phyloP scores from a whole-genome alignment of 2,329 filamentous ascomycete species.

The Monosporascus cannonballus region DNA sequence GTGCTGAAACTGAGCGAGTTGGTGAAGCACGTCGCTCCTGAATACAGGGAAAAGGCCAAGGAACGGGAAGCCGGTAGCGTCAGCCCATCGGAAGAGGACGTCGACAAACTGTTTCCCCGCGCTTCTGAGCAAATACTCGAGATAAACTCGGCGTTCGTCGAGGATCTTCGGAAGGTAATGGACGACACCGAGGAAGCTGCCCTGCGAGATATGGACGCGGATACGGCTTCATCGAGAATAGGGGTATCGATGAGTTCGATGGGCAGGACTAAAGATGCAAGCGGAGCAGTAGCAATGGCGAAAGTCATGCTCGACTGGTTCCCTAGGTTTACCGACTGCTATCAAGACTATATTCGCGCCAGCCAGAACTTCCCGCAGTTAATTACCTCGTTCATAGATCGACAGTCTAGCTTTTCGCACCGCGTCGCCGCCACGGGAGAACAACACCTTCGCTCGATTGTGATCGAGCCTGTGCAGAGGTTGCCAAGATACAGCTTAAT shows the following conservation, averaged over 20 bases:
- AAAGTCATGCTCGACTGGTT: slow-evolving; percentile 86
- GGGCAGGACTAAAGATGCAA: slow-evolving; percentile 59
- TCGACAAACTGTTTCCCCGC: slow-evolving; percentile 73
- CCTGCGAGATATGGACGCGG: slow-evolving; percentile 64
- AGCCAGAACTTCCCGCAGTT: slow-evolving; percentile 82
- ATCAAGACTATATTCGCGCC: slow-evolving; percentile 86
- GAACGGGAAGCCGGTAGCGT: slow-evolving; percentile 52
- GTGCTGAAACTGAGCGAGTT: slow-evolving; percentile 82
- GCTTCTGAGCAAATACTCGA: slow-evolving; percentile 76
- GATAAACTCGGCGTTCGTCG: slow-evolving; percentile 75
- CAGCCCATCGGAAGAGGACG: slow-evolving; percentile 65
- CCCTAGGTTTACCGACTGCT: slow-evolving; percentile 83
- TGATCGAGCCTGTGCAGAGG: slow-evolving; percentile 94
- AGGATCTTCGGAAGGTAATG: slow-evolving; percentile 68
- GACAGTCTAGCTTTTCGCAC: slow-evolving; percentile 75
- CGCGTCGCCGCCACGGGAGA: slow-evolving; percentile 79
- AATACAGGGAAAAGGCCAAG: slow-evolving; percentile 68
- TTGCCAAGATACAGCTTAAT: slow-evolving; percentile 91
- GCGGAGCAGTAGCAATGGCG: slow-evolving; percentile 71
- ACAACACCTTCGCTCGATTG: slow-evolving; percentile 79
- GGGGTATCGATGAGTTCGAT: slow-evolving; percentile 35
- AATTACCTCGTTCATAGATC: slow-evolving; percentile 72
- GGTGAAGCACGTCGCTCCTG: slow-evolving; percentile 71
- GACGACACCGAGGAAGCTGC: slow-evolving; percentile 80
- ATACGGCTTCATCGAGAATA: slow-evolving; percentile 39